Evolutionary conservation across 2,329 filamentous ascomycete species (phyloP), one percentile per base, ranked within the genome.

Genomic region (Paramyrothecium sp.): DNA sequence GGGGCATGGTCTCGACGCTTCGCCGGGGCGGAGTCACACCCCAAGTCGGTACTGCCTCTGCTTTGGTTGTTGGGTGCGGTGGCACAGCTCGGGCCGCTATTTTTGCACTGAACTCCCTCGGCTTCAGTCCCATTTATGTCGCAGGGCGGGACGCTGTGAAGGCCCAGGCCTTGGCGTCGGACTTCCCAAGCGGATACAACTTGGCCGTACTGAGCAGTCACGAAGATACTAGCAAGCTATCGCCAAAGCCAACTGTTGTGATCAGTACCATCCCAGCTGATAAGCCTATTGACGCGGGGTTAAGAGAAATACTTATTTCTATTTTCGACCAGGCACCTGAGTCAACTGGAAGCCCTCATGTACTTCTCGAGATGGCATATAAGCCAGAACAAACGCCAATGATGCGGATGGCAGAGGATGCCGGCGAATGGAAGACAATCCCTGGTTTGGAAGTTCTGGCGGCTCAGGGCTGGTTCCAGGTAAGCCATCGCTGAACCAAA

Each of bases 301-400:
- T 97, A 73, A 81, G 83, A 21, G 85, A 88, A 63, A 79, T 90
- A 2, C 75, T 97, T 11, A 73, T 76, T 5, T 73, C 79, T 17
- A 67, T 86, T 34, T 69, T 87, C n/a, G 75, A 77, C 57, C 73
- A 72, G 22, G 74, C 67, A 59, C 70, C 64, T 61, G 71, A 67
- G 59, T 67, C 55, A 65, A 70, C 67, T 61, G 57, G 56, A 22
- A 74, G 74, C 7, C 75, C 74, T 23, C 82, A 84, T 20, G 84
- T 95, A 13, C 75, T 98, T 59, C 76, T 98, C 3, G 95, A 99
- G 73, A 97, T 99, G 93, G 94, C 95, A 2, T 99, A 99, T 74
- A 96, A 94, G 74, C 95, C 95, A 20, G 80, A 84, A 0, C 83
- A 90, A 54, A 99, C 95, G 4, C 85, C 89, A 8, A 75, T 97